Evolutionary conservation across 1,284 basidiomycete species (phyloP).

Genomic region (Marasmius tenuissimus): DNA sequence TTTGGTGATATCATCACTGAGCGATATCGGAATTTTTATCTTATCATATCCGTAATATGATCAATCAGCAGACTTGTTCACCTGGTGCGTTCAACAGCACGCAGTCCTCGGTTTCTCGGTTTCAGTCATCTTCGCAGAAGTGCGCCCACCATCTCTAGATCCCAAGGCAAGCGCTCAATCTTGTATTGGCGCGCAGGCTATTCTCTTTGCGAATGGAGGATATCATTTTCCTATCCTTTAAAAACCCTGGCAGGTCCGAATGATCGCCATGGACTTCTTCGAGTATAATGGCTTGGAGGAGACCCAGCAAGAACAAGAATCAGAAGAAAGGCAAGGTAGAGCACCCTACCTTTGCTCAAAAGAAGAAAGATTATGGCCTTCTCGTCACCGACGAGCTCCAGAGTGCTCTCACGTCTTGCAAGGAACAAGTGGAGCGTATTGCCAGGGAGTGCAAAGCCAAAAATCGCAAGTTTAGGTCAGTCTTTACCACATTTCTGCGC

Average conservation of each 20-base stretch:
- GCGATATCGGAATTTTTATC: no score
- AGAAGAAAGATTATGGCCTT: constrained; percentile 15
- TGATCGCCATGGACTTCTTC: background rate
- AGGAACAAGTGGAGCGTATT: constrained; percentile 24
- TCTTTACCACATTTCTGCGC: no score
- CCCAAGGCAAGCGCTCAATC: background rate
- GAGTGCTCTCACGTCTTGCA: constrained; percentile 24
- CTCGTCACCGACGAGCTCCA: constrained; percentile 28
- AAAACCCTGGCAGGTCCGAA: background rate
- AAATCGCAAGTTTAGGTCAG: constrained; percentile 39
- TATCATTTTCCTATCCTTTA: no score
- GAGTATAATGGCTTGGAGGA: background rate
- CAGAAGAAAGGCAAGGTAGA: background rate
- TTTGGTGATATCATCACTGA: no score
- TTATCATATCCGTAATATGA: no score
- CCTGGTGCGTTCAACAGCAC: no score
- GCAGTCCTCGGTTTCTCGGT: no score
- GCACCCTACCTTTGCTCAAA: background rate
- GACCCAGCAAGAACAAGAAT: background rate
- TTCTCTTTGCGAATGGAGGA: background rate
- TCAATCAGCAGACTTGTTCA: no score
- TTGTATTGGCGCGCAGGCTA: background rate
- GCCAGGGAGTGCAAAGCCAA: constrained; percentile 34
- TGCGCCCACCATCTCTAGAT: no score
- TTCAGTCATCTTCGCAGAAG: no score